Percentiles rank a stretch among this genome's conserved stretches.
Conservation (phyloP, 768 basidiomycete species). For the Pleurotus salmoneostramineus region DNA sequence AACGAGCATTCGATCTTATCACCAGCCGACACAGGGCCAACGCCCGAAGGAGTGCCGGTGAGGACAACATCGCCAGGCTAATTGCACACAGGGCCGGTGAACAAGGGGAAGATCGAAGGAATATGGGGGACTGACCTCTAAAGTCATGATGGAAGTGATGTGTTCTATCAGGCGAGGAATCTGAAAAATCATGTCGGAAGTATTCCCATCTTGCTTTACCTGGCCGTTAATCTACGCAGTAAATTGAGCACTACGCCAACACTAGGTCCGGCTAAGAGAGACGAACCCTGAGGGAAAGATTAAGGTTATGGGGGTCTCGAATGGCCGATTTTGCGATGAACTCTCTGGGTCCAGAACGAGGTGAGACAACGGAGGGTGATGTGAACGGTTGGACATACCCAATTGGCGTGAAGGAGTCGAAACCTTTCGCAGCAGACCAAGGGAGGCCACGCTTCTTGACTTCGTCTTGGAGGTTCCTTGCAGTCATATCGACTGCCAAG, state of each 20-base stretch:
- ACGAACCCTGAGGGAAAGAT: conserved; percentile 68
- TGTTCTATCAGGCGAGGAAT: conserved; percentile 88
- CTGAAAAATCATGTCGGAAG: conserved; percentile 87
- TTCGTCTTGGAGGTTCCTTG: conserved; percentile 89
- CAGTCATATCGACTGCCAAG: conserved; percentile 95
- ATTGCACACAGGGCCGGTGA: not conserved
- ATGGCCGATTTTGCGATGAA: conserved; percentile 79
- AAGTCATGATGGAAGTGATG: conserved; percentile 92
- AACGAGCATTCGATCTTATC: conserved; percentile 79
- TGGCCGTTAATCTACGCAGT: conserved; percentile 70
- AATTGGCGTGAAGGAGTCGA: conserved; percentile 93
- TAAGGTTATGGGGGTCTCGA: conserved; percentile 70
- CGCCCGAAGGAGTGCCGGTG: conserved; percentile 90
- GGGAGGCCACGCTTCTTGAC: conserved; percentile 94
- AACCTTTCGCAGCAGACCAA: conserved; percentile 96
- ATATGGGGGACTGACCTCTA: conserved; percentile 59
- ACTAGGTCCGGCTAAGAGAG: not conserved
- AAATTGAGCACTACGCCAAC: not conserved
- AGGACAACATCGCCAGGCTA: conserved; percentile 91
- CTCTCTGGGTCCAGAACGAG: conserved; percentile 34
- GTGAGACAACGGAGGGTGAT: not conserved
- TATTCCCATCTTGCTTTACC: conserved; percentile 81
- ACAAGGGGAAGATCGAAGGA: not conserved
- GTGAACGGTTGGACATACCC: conserved; percentile 43
- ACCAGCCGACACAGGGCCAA: conserved; percentile 72